Conservation (phyloP, 805 yeast genomes). For the Schwanniomyces pseudopolymorphus region DNA sequence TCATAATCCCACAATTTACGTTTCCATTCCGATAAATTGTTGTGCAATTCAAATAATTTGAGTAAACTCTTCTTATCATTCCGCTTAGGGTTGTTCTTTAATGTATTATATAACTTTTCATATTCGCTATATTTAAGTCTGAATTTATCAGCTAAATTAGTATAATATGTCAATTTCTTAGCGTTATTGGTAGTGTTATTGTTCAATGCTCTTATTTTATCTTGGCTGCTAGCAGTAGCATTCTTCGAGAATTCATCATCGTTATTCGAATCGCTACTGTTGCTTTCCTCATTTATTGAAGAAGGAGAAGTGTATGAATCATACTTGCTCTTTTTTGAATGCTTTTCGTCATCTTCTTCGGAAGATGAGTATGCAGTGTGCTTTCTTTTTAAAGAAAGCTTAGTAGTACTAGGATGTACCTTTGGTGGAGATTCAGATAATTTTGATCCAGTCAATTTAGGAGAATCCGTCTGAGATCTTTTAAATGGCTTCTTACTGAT, state of each 20-base stretch:
- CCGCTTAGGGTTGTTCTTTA: conserved; percentile 10
- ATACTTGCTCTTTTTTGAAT: conserved; percentile 6
- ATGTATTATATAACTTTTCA: conserved; percentile 39
- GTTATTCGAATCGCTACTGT: conserved; percentile 3
- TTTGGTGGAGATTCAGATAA: conserved; percentile 5
- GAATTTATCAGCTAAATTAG: conserved; percentile 47
- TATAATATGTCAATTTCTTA: conserved; percentile 34
- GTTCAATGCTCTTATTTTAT: not conserved
- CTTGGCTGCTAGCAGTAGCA: not conserved
- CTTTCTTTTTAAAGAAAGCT: conserved; percentile 4
- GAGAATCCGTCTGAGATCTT: conserved; percentile 16
- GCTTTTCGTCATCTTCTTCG: conserved; percentile 11
- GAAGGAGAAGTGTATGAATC: conserved; percentile 36
- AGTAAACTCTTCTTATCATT: conserved; percentile 26
- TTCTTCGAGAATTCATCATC: conserved; percentile 1
- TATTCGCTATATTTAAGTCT: conserved; percentile 49
- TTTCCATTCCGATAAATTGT: conserved; percentile 54
- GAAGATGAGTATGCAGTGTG: conserved; percentile 11
- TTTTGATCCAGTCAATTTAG: conserved; percentile 6
- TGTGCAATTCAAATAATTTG: conserved; percentile 50
- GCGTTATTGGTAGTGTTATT: not conserved
- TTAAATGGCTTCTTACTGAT: conserved; percentile 13
- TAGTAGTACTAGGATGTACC: not conserved
- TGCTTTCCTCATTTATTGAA: conserved; percentile 28
- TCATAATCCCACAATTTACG: conserved; percentile 51